Evolutionary conservation across 129 eudicot genomes (phyloP), one percentile per base, ranked within the genome.

Genomic region (Tagetes patula): DNA sequence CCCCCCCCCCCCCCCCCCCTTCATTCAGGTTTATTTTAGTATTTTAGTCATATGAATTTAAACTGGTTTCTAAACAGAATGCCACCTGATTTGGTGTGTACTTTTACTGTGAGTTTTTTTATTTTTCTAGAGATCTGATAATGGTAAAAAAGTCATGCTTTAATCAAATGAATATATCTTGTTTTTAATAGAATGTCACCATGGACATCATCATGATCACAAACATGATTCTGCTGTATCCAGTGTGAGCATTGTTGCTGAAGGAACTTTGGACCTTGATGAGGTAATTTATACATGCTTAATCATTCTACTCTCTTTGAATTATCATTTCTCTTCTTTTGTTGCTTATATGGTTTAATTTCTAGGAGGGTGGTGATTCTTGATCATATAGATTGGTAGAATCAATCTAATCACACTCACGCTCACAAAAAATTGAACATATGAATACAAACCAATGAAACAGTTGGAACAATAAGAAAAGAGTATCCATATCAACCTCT

Each of bases 191-290:
- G 98, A 82, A 52, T 89, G 87, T 72, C 84, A 80, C 73, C 62
- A 87, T 69, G 98, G 84, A 40, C 84, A 92, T 79, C 88, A 84
- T 81, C 96, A 89, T 75, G 90, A 85, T 74, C 96, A 92, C 77
- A 80, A 62, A 43, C 98, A 93, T 76, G 96, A 93, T 85, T 93
- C 98, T 60, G 83, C 96, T 50, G 98, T 93, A 49, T 73, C 98
- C 72, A 93, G 98, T 77, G 95, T 93, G 75, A 87, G 96, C 79
- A 89, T 93, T 81, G 98, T 93, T 75, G 87, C 95, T 14, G 98
- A 89, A 83, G 96, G 98, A 81, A 87, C 81, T 65, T 78, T 93
- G 38, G 98, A 93, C 77, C 92, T 93, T 66, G 98, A 93, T 59
- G 96, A 93, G 86, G 98, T 93, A 84, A 74, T 71, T 70, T 61